Evolutionary conservation across 495 filamentous ascomycete species (phyloP).

Genomic region (Glarea lozoyensis): DNA sequence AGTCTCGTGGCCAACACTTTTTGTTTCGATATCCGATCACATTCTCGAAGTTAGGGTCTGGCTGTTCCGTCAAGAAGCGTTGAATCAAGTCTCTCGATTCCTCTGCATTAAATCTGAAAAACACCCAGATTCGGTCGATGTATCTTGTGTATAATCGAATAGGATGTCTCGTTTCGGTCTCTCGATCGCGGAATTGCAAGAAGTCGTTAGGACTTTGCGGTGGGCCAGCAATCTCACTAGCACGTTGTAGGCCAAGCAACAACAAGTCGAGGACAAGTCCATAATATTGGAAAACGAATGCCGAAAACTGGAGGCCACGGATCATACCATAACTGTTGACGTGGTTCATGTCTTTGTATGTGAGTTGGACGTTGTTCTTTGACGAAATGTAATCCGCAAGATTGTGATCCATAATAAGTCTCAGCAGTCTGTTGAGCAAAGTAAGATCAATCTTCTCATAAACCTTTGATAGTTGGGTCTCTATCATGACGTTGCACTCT

Average conservation of each 20-base stretch:
- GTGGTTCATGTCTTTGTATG: slow-evolving; percentile 99
- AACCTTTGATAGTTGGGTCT: slow-evolving; percentile 96
- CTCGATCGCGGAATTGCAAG: slow-evolving; percentile 88
- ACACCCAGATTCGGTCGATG: slow-evolving; percentile 98
- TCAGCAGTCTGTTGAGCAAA: slow-evolving; percentile 81
- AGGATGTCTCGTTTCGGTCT: slow-evolving; percentile 84
- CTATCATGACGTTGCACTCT: slow-evolving; percentile 98
- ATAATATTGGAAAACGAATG: slow-evolving; percentile 98
- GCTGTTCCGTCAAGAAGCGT: slow-evolving; percentile 94
- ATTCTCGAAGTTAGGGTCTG: slow-evolving; percentile 98
- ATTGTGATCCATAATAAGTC: slow-evolving; percentile 99
- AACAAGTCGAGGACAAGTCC: slow-evolving; percentile 92
- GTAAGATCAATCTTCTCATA: slow-evolving; percentile 99
- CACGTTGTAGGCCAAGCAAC: slow-evolving; percentile 86
- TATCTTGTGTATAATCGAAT: slow-evolving; percentile 96
- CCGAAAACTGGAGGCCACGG: slow-evolving; percentile 93
- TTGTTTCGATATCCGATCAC: slow-evolving; percentile 99
- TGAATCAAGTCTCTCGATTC: slow-evolving; percentile 96
- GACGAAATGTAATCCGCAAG: slow-evolving; percentile 98
- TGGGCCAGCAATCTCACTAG: slow-evolving; percentile 95
- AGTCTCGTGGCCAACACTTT: slow-evolving; percentile 98
- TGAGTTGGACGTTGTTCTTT: slow-evolving; percentile 98
- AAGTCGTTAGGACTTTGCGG: slow-evolving; percentile 96
- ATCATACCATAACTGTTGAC: slow-evolving; percentile 99
- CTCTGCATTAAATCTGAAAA: slow-evolving; percentile 86